Base-by-base conservation (phyloP, 208 protist genomes). In the Borovskyia barvae region DNA sequence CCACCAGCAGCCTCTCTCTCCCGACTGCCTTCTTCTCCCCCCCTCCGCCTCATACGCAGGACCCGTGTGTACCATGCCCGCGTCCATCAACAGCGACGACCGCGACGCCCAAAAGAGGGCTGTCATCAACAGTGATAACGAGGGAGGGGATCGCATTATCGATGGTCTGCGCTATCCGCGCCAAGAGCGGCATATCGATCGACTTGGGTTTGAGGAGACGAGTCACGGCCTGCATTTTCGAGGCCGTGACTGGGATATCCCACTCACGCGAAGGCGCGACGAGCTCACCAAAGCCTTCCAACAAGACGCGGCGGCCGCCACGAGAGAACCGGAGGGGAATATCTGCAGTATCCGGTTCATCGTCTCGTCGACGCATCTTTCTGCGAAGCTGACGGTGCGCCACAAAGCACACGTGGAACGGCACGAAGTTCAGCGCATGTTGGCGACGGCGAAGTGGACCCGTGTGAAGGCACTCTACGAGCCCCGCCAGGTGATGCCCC, bases 141-240 rank as follows among this genome's bases (percentile, higher is more conserved):
- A 83, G 8, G 41, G 66, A 1, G 60, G 62, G 33, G 65, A 72
- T 41, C 76, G 76, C 66, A 63, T 85, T 59, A 82, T 90, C 53
- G 75, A 90, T 33, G 83, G 83, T 3, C 61, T 84, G 14, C 79
- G 70, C 55, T 82, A 80, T 60, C 83, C 83, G 4, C 63, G 69
- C 11, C 54, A 64, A 42, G 72, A 67, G 70, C 64, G 77, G 6
- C 56, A 81, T 42, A 86, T 90, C 68, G 83, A 90, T 59, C 72
- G 64, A 29, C 49, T 77, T 5, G 83, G 83, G 54, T 90, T 73
- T 26, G 83, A 90, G 60, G 42, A 62, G 48, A 85, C 77, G 15
- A 82, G 74, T 50, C 85, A 92, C 69, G 47, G 63, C 11, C 58
- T 92, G 35, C 78, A 73, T 30, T 90, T 90, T 40, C 83, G 76